phyloP scores from a whole-genome alignment of 345 rosid species.

The Linum trigynum region DNA sequence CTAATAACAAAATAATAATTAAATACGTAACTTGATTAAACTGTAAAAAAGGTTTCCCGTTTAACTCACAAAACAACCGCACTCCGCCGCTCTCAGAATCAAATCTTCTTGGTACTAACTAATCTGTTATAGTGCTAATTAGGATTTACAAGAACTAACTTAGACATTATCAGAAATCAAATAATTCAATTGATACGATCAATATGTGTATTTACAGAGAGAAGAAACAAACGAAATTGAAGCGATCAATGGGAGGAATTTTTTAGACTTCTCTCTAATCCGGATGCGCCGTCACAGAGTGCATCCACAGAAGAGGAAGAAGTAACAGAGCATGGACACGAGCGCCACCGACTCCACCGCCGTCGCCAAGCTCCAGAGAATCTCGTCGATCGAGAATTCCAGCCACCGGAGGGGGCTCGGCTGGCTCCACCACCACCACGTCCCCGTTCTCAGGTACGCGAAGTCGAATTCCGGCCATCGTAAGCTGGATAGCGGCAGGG shows the following conservation, averaged over 20 bases:
- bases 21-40: too few species aligned
- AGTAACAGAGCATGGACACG: conserved; percentile 1
- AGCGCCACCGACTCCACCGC: background rate
- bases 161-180: too few species aligned
- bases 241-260: too few species aligned
- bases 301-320: conserved; percentile 5
- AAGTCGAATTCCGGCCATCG: conserved; percentile 62
- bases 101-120: too few species aligned
- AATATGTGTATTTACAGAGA: background rate
- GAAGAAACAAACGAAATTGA: background rate
- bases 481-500: conserved; percentile 24
- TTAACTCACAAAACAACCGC: too few species aligned
- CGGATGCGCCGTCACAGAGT: too few species aligned
- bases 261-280: too few species aligned
- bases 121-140: too few species aligned
- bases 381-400: background rate
- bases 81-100: too few species aligned
- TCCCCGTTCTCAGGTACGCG: conserved; percentile 8
- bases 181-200: background rate
- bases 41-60: too few species aligned
- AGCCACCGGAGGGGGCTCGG: background rate
- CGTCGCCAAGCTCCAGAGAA: background rate
- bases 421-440: conserved; percentile 12
- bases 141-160: too few species aligned
- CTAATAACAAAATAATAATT: too few species aligned